These are phyloP conservation scores for Umbelopsis sp. DNA, from an alignment of 192 early-diverging fungal genomes.

Conservation along the genomic window DNA sequence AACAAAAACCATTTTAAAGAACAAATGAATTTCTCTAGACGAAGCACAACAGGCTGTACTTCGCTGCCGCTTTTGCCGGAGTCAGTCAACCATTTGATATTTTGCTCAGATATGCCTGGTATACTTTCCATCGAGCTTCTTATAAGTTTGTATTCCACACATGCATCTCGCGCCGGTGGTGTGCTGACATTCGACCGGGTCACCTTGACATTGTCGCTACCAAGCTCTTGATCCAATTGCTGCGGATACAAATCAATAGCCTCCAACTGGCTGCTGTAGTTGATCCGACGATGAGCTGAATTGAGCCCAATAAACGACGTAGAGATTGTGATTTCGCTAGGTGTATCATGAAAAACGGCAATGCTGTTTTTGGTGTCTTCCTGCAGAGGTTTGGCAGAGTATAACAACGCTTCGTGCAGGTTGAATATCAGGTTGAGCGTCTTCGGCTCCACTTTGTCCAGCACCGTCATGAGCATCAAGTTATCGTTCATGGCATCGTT, in stretches of 20 bases:
- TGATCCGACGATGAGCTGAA: no score
- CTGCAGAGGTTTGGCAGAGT: background rate
- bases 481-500: background rate
- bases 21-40: constrained; percentile 1
- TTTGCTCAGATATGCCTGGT: background rate
- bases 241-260: no score
- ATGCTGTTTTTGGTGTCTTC: background rate
- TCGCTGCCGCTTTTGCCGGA: background rate
- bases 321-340: background rate
- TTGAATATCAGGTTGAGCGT: background rate
- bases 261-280: no score
- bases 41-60: background rate
- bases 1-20: background rate
- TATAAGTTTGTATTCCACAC: no score
- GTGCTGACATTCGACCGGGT: no score
- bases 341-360: background rate
- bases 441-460: background rate
- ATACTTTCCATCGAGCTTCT: no score
- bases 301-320: no score
- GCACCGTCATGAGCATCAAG: background rate
- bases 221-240: no score
- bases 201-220: no score
- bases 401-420: background rate
- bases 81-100: background rate
- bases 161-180: no score